Base-by-base conservation (phyloP, 2,329 filamentous ascomycete genomes). In the Calycina herbarum region DNA sequence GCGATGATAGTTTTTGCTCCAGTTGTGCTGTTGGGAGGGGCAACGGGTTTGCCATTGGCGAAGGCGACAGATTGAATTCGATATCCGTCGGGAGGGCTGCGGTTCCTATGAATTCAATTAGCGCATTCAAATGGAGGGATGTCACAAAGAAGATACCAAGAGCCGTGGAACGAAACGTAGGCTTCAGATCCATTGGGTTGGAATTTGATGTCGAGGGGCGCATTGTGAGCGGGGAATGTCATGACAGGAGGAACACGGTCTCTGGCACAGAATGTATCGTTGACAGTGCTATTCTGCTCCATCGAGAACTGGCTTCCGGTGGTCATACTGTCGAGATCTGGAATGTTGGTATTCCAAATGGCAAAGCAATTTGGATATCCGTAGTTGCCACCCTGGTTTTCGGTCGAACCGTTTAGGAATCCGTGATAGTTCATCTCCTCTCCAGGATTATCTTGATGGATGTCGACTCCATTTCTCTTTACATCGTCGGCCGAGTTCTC, bases 361-460 rank as follows among this genome's bases (percentile, higher is more conserved):
- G 89, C 81, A 71, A 87, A 90, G 78, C 90, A 93, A 57, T 81
- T 77, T 1, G 90, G 90, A 73, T 92, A 93, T 27, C 90, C 90
- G 72, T 89, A 89, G 76, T 92, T 91, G 2, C 76, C 77, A 17
- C 79, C 80, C 63, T 78, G 75, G 29, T 75, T 64, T 11, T 71
- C 73, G 0, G 69, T 69, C 15, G 76, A 72, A 2, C 27, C 63
- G 48, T 71, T 72, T 3, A 91, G 78, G 65, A 82, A 83, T 3
- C 90, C 89, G 66, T 90, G 85, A 75, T 86, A 91, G 76, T 93
- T 92, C 75, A 93, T 77, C 76, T 93, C 88, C 73, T 93, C 90
- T 17, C 83, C 90, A 0, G 90, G 90, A 72, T 93, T 93, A 71
- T 90, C 81, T 66, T 85, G 76, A 70, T 90, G 86, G 57, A 91